A percentile compares a stretch with the other conserved stretches of the same genome.
These are phyloP conservation scores for Trichoderma simmonsii DNA, from an alignment of 2,329 filamentous ascomycete genomes.

Conservation along the genomic window DNA sequence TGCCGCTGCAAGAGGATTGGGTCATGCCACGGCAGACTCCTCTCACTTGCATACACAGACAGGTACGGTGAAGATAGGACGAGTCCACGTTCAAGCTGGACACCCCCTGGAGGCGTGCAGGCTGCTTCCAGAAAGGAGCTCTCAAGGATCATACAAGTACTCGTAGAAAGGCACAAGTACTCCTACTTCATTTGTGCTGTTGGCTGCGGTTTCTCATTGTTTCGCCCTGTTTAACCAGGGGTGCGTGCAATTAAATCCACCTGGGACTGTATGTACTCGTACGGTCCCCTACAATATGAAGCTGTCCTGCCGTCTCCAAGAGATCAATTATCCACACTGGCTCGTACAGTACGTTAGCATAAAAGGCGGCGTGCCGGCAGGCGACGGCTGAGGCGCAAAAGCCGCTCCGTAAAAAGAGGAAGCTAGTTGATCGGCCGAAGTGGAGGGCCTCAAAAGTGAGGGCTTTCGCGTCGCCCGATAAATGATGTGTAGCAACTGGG, in stretches of 20 bases:
- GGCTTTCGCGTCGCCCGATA: neutral
- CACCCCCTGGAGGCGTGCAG: neutral
- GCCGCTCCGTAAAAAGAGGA: neutral
- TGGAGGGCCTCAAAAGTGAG: constrained; percentile 9
- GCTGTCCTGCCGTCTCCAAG: neutral
- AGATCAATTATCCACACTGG: neutral
- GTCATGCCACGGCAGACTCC: constrained; percentile 7
- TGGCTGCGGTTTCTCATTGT: neutral
- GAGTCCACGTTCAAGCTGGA: neutral
- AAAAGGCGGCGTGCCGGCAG: neutral
- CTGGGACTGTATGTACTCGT: neutral
- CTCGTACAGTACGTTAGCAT: neutral
- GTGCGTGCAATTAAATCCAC: neutral
- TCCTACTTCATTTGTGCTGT: neutral
- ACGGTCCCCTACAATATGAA: neutral
- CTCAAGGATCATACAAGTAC: neutral
- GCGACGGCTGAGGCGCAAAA: neutral
- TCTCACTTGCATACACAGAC: constrained; percentile 4
- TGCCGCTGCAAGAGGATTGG: neutral
- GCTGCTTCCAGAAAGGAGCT: neutral
- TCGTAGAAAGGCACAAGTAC: neutral
- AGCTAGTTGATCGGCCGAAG: neutral
- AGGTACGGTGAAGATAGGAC: neutral
- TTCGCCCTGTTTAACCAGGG: neutral
- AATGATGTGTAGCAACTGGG: neutral